Conservation (phyloP, 352 stramenopile genomes). For the Phytophthora capsici region DNA sequence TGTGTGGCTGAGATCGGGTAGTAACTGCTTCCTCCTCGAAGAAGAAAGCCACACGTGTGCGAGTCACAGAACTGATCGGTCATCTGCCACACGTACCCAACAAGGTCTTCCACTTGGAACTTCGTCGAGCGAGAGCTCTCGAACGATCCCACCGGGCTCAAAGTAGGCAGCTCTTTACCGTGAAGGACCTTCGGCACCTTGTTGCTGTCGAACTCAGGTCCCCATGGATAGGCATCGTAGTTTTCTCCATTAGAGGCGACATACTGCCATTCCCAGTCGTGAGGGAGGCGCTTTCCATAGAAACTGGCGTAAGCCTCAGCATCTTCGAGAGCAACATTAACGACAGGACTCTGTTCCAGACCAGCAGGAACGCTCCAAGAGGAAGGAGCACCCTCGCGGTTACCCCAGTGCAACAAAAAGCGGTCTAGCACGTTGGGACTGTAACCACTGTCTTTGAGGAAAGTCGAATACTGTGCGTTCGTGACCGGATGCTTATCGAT, state of each 20-base stretch:
- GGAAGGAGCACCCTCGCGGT: slow-evolving; percentile 39
- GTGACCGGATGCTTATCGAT: slow-evolving; percentile 83
- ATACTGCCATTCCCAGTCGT: slow-evolving; percentile 91
- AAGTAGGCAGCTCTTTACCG: slow-evolving; percentile 47
- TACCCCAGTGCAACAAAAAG: slow-evolving; percentile 81
- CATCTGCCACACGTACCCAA: slow-evolving; percentile 89
- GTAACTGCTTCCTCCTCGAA: slow-evolving; percentile 83
- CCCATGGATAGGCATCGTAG: slow-evolving; percentile 74
- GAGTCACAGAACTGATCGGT: slow-evolving; percentile 84
- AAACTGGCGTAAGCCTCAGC: slow-evolving; percentile 71
- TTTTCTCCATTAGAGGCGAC: slow-evolving; percentile 73
- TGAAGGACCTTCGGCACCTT: slow-evolving; percentile 33
- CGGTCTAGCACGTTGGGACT: slow-evolving; percentile 52
- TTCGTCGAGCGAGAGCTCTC: slow-evolving; percentile 45
- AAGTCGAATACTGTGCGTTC: slow-evolving; percentile 70
- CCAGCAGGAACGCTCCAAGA: slow-evolving; percentile 55
- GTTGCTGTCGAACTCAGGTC: slow-evolving; percentile 35
- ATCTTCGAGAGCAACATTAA: slow-evolving; percentile 81
- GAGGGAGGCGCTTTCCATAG: slow-evolving; percentile 76
- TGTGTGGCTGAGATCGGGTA: slow-evolving; percentile 68
- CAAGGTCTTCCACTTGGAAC: slow-evolving; percentile 75
- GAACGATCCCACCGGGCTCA: slow-evolving; percentile 63
- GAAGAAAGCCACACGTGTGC: slow-evolving; percentile 80
- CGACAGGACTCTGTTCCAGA: slow-evolving; percentile 67
- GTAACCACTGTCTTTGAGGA: slow-evolving; percentile 67